Conservation (phyloP, 2,329 filamentous ascomycete species). For the Colletotrichum karsti region DNA sequence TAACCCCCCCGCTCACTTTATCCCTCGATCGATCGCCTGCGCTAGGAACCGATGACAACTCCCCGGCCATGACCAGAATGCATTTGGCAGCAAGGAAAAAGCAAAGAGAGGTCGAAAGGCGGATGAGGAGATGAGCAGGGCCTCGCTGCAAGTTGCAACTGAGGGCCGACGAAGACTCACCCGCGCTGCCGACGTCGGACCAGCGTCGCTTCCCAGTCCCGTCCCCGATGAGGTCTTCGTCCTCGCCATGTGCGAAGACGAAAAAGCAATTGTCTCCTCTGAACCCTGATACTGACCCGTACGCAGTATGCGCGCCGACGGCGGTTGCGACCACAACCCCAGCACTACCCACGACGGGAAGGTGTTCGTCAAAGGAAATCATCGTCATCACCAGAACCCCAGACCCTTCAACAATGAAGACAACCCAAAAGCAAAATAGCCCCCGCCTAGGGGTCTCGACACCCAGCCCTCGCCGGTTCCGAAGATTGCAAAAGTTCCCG, state of each 20-base stretch:
- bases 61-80: constrained; percentile 1
- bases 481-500: constrained; percentile 2
- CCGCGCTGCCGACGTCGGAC: constrained; percentile 13
- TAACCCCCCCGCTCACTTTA: background rate
- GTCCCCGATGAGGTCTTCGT: background rate
- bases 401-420: constrained; percentile 21
- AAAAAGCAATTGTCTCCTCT: constrained; percentile 1
- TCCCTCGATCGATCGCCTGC: constrained; percentile 25
- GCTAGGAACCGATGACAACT: constrained; percentile 14
- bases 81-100: background rate
- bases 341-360: background rate
- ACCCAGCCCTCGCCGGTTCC: background rate
- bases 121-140: too few species aligned
- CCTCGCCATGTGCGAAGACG: background rate
- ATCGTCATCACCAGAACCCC: background rate
- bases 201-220: background rate
- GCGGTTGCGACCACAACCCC: background rate
- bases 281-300: background rate
- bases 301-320: background rate
- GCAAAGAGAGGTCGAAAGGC: too few species aligned
- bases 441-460: background rate
- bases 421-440: background rate
- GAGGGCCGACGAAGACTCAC: background rate
- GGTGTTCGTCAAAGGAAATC: background rate
- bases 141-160: constrained; percentile 1